phyloP scores from a whole-genome alignment of 371 early-diverging fungal genomes.

The Apophysomyces sp. region DNA sequence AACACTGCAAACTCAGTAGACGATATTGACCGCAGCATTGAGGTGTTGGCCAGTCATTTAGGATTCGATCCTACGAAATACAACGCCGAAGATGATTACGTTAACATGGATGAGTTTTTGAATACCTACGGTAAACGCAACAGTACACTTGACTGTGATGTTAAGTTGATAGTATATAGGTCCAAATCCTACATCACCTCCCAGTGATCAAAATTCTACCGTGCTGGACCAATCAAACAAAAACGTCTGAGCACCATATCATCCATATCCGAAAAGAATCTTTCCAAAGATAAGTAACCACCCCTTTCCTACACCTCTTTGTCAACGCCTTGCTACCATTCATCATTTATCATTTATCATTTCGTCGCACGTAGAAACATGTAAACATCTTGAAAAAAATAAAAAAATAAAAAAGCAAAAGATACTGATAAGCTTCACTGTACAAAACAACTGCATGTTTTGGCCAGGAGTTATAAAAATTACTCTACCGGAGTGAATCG shows the following conservation, averaged over 20 bases:
- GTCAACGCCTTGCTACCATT: background rate
- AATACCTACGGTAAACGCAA: constrained; percentile 3
- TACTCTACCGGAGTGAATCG: no score
- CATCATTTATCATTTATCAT: background rate
- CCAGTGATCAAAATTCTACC: background rate
- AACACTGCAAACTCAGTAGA: constrained; percentile 11
- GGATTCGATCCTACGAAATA: constrained; percentile 17
- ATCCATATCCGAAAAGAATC: background rate
- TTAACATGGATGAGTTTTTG: constrained; percentile 22
- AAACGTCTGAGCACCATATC: background rate
- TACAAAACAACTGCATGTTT: no score
- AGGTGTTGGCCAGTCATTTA: constrained; percentile 13
- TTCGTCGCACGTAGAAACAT: background rate
- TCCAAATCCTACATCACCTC: background rate
- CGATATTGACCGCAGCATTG: constrained; percentile 13
- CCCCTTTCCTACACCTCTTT: background rate
- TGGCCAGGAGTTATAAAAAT: no score
- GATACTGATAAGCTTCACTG: no score
- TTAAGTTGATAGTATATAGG: background rate
- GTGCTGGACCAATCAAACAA: background rate
- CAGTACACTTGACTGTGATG: no score
- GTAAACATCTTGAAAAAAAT: background rate
- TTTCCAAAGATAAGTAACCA: background rate
- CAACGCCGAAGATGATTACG: background rate
- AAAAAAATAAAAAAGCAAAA: background rate